Conservation (phyloP, 495 filamentous ascomycete genomes). For the Xylaria telfairii region DNA sequence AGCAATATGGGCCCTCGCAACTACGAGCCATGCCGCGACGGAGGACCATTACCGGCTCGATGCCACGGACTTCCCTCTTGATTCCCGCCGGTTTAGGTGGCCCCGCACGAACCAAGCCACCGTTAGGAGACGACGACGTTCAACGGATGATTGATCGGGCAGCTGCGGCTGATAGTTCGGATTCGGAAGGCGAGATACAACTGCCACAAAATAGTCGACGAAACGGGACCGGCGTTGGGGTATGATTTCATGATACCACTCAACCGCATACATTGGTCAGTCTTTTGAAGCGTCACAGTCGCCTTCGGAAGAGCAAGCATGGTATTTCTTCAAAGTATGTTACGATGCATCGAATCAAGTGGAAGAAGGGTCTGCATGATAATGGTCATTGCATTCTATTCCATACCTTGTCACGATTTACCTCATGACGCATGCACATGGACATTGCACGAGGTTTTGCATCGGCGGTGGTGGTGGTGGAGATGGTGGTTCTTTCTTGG, state of each 20-base stretch:
- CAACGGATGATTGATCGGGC: slow-evolving; percentile 55
- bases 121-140: slow-evolving; percentile 50
- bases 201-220: slow-evolving; percentile 41
- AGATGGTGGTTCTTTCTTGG: slow-evolving; percentile 13
- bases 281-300: neutral
- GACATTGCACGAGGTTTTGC: neutral
- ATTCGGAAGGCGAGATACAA: slow-evolving; percentile 57
- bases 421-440: slow-evolving; percentile 13
- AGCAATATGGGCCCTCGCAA: slow-evolving; percentile 43
- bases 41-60: slow-evolving; percentile 42
- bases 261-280: neutral
- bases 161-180: slow-evolving; percentile 50
- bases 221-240: slow-evolving; percentile 35
- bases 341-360: neutral
- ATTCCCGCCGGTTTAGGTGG: slow-evolving; percentile 47
- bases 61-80: slow-evolving; percentile 42
- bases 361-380: neutral
- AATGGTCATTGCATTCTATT: neutral
- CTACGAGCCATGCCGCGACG: slow-evolving; percentile 49
- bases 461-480: slow-evolving; percentile 6
- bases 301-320: neutral
- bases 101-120: slow-evolving; percentile 40
- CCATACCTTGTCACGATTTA: slow-evolving; percentile 8
- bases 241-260: slow-evolving; percentile 15
- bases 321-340: neutral